Evolutionary conservation across 2,329 filamentous ascomycete genomes (phyloP), one percentile per base, ranked within the genome.

Genomic region (Aureobasidium zeae): DNA sequence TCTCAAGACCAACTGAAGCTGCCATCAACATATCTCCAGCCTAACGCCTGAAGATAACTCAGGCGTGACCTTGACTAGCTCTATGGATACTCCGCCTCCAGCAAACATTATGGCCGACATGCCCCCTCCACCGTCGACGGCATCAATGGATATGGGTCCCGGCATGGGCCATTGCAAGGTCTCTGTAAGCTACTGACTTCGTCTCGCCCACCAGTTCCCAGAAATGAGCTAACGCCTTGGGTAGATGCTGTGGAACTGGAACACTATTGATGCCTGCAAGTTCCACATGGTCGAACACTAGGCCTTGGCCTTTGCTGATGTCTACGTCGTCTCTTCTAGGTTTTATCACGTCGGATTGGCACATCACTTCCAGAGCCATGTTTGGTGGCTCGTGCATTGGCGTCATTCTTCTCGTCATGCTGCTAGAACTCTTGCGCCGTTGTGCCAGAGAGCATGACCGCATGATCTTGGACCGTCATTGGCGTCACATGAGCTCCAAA

Each of bases 161-260:
- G 29, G 29, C 15, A 31, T 31, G 29, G 29, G 29, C 5, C 8
- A 6, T 7, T 66, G 64, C 55, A 58, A 62, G 47, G 65, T 64
- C 50, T 63, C 63, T 46, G 63, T 64, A 50, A 24, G 55, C 42
- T 16, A 7, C 17, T 13, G n/a, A 32, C 10, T 19, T 8, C 19
- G 19, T 13, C n/a, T n/a, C n/a, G n/a, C n/a, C n/a, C n/a, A n/a
- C n/a, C n/a, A n/a, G n/a, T n/a, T n/a, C n/a, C n/a, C n/a, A n/a
- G n/a, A n/a, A n/a, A n/a, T n/a, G n/a, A n/a, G n/a, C n/a, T n/a
- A n/a, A n/a, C n/a, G n/a, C n/a, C n/a, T n/a, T n/a, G n/a, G n/a
- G n/a, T 28, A 84, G 79, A 87, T 86, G 83, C 67, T 85, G 31
- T 86, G 81, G 81, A 86, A 86, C 62, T 84, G 81, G 80, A 70